phyloP scores from a whole-genome alignment of 2,329 filamentous ascomycete species.

The Saccharata proteae region DNA sequence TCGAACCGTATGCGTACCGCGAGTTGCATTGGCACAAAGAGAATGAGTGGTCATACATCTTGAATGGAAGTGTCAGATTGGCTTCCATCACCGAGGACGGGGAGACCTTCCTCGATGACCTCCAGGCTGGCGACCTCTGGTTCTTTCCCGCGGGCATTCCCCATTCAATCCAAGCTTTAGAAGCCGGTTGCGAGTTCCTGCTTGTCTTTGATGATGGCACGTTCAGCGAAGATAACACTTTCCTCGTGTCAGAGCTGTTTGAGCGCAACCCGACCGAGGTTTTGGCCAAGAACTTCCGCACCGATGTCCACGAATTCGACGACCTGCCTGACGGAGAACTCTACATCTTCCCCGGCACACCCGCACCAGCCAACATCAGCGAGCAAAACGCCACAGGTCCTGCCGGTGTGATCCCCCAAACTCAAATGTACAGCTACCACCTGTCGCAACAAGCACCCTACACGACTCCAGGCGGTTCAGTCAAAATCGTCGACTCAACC shows the following conservation, averaged over 20 bases:
- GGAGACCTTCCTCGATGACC: conserved; percentile 28
- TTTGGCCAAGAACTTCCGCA: conserved; percentile 31
- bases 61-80: conserved; percentile 42
- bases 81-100: conserved; percentile 41
- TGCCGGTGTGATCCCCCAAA: conserved; percentile 19
- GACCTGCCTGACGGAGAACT: conserved; percentile 26
- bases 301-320: conserved; percentile 24
- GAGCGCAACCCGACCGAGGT: conserved; percentile 29
- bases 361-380: conserved; percentile 23
- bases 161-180: conserved; percentile 41
- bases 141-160: conserved; percentile 25
- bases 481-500: conserved; percentile 47
- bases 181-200: conserved; percentile 45
- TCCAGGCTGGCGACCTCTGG: conserved; percentile 28
- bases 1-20: conserved; percentile 39
- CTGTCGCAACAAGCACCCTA: conserved; percentile 37
- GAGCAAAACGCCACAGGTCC: conserved; percentile 34
- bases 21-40: conserved; percentile 53
- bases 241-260: conserved; percentile 44
- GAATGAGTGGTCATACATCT: conserved; percentile 40
- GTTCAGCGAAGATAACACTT: conserved; percentile 49
- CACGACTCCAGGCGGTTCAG: conserved; percentile 41
- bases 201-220: conserved; percentile 47
- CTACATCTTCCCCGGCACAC: conserved; percentile 32
- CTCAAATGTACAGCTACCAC: conserved; percentile 28